Evolutionary conservation across 2,329 filamentous ascomycete genomes (phyloP), one percentile per base, ranked within the genome.

Genomic region (Sporothrix luriei): DNA sequence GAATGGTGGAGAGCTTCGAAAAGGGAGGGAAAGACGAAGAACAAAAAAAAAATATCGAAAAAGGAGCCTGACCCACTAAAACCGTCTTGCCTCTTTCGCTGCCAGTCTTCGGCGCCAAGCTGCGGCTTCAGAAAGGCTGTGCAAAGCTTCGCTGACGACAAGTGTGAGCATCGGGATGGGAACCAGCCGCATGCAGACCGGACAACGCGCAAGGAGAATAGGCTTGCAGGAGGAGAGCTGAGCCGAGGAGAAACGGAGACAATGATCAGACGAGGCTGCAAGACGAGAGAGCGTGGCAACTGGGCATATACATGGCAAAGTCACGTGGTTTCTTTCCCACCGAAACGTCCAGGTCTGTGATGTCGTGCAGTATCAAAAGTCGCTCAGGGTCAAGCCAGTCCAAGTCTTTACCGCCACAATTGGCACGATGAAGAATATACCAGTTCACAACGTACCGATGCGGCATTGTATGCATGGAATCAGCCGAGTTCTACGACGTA

Each of bases 211-310:
- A 48, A 48, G 16, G 24, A 33, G n/a, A 43, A 61, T 3, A n/a
- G 19, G 55, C 5, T 46, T 62, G 57, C 57, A 62, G 11, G 21
- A 62, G 38, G 57, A 62, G 19, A 21, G 57, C 57, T 62, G 38
- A 62, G 14, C n/a, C 4, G 13, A 29, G 10, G 57, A n/a, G 57
- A 46, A 38, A 24, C 38, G 38, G 38, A 26, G 21, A 26, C 19
- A 11, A 16, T 62, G 54, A 57, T 46, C 38, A 46, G 57, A 62
- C 57, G 57, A 62, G 57, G 57, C 38, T 62, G 57, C 38, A 54
- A 57, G 9, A 7, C 33, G 33, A 6, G 33, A 33, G 33, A 33
- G 33, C 1, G 9, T 33, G 29, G 29, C 29, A 6, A 33, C 29
- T 33, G 29, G 29, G 29, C 33, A 33, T 6, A 7, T 33, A 7